Evolutionary conservation across 176 grass and related monocot genomes (phyloP).

Genomic region (Dactylis glomerata): DNA sequence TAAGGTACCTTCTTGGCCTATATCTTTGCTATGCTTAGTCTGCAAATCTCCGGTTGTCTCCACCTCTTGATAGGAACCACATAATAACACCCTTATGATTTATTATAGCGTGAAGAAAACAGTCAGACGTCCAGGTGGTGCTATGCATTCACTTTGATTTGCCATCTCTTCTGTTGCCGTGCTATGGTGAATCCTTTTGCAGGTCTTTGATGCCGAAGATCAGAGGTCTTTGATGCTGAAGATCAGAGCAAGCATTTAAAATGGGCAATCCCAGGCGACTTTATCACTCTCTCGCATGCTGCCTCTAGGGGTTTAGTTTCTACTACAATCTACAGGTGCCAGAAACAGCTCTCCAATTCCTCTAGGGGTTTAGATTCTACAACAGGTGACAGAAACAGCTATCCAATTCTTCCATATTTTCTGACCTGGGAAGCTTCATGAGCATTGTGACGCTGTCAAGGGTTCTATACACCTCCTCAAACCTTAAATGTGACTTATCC

Average conservation of each 20-base stretch:
- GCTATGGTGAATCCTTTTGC: background rate
- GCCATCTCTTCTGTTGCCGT: background rate
- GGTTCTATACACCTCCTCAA: constrained; percentile 45
- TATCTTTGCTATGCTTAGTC: background rate
- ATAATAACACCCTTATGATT: background rate
- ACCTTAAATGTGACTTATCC: constrained; percentile 57
- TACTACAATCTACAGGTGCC: background rate
- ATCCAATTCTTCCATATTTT: constrained; percentile 28
- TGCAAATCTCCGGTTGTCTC: background rate
- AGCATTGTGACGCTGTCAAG: constrained; percentile 48
- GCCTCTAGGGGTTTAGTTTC: background rate
- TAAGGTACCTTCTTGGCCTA: background rate
- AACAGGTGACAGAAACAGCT: constrained; percentile 6
- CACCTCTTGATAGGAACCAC: background rate
- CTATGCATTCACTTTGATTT: background rate
- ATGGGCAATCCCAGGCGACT: background rate
- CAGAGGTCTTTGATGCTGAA: background rate
- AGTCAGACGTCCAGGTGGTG: background rate
- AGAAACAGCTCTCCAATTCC: constrained; percentile 27
- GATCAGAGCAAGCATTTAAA: background rate
- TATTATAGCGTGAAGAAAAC: background rate
- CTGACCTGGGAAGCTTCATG: constrained; percentile 42
- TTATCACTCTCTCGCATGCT: background rate
- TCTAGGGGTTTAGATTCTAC: background rate
- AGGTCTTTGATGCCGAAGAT: background rate